phyloP scores from a whole-genome alignment of 495 filamentous ascomycete species.

The Amphirosellinia nigrospora region DNA sequence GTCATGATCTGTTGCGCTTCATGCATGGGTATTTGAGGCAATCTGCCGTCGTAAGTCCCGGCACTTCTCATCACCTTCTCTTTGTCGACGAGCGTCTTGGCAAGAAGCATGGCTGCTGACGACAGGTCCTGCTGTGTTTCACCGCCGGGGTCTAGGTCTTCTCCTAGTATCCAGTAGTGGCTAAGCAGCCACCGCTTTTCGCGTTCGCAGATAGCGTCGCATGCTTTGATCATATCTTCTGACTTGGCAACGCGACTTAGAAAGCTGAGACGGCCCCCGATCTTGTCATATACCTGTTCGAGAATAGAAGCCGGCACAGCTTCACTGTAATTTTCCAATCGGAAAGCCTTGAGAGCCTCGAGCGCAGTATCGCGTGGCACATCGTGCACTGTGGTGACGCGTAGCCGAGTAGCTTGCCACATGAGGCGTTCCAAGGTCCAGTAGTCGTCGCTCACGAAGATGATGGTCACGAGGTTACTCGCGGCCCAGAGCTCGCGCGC shows the following conservation, averaged over 20 bases:
- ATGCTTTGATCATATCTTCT: conserved; percentile 71
- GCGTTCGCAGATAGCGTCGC: conserved; percentile 71
- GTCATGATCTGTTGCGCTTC: conserved; percentile 89
- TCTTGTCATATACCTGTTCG: conserved; percentile 75
- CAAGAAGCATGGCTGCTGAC: conserved; percentile 89
- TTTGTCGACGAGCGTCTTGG: conserved; percentile 82
- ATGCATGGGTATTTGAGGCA: conserved; percentile 82
- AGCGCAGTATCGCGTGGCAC: conserved; percentile 76
- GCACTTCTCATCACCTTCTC: conserved; percentile 66
- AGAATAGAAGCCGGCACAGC: conserved; percentile 57
- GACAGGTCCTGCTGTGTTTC: conserved; percentile 97
- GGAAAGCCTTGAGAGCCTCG: conserved; percentile 71
- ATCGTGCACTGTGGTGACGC: conserved; percentile 80
- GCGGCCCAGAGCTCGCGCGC: conserved; percentile 95
- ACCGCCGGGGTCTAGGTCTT: conserved; percentile 93
- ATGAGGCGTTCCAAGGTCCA: conserved; percentile 96
- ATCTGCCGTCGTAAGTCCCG: conserved; percentile 67
- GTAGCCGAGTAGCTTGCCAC: conserved; percentile 86
- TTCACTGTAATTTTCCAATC: conserved; percentile 71
- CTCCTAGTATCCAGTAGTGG: conserved; percentile 88
- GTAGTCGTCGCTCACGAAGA: conserved; percentile 93
- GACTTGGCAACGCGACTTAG: conserved; percentile 84
- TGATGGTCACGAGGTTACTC: conserved; percentile 82
- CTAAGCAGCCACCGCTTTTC: conserved; percentile 94
- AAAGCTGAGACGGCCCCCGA: conserved; percentile 84